Conservation (phyloP, 805 yeast genomes). For the Lipomyces mesembrius region DNA sequence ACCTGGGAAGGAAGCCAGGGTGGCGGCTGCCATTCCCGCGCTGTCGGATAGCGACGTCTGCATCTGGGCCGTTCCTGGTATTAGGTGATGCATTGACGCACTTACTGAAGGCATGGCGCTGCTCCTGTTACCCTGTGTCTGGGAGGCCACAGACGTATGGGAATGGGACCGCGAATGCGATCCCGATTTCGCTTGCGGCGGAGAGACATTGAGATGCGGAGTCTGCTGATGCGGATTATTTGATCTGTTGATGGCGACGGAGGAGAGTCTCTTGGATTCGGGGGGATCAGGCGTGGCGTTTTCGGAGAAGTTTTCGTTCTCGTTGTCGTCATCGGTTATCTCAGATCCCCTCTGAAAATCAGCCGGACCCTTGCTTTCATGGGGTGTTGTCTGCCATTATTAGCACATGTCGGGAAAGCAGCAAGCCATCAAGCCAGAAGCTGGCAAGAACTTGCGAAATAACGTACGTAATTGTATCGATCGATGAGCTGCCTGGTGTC, state of each 20-base stretch:
- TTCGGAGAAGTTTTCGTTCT: slow-evolving; percentile 8
- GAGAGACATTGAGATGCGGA: slow-evolving; percentile 4
- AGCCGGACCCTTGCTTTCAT: slow-evolving; percentile 31
- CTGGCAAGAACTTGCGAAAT: not conserved
- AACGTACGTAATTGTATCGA: slow-evolving; percentile 45
- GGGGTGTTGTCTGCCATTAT: slow-evolving; percentile 20
- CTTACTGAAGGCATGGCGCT: not conserved
- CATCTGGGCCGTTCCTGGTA: not conserved
- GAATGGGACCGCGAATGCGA: slow-evolving; percentile 17
- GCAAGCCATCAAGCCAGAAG: slow-evolving; percentile 7
- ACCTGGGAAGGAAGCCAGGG: slow-evolving; percentile 4
- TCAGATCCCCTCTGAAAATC: slow-evolving; percentile 43
- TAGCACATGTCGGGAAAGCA: not conserved
- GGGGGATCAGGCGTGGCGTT: slow-evolving; percentile 13
- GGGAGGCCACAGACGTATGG: not conserved
- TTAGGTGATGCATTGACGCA: not conserved
- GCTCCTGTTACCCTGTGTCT: not conserved
- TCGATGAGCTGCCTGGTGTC: slow-evolving; percentile 59
- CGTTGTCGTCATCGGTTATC: slow-evolving; percentile 48
- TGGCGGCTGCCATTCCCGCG: slow-evolving; percentile 21
- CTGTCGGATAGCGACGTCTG: slow-evolving; percentile 17
- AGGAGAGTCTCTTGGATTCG: not conserved
- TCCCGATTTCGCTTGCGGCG: slow-evolving; percentile 13
- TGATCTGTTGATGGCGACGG: not conserved
- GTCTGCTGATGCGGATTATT: slow-evolving; percentile 7